Conservation (phyloP, 2,329 filamentous ascomycete genomes). For the Colletotrichum siamense region DNA sequence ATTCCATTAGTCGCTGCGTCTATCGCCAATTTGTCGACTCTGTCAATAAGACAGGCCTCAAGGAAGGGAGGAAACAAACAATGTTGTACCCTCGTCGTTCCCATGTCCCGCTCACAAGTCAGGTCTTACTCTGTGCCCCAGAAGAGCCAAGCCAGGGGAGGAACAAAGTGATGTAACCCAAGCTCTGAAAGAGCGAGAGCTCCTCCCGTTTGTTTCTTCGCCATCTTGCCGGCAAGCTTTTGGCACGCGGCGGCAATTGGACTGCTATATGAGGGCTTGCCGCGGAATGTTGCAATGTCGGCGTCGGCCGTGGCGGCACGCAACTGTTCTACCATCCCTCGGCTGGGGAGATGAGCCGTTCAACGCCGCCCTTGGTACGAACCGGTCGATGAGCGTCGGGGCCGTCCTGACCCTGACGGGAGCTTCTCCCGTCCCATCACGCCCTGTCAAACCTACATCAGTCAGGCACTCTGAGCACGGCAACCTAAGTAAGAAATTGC, state of each 20-base stretch:
- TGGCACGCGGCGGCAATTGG: not conserved
- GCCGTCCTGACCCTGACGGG: not conserved
- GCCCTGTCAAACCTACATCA: constrained; percentile 16
- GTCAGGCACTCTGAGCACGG: not conserved
- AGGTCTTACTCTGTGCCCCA: not conserved
- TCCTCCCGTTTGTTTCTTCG: not conserved
- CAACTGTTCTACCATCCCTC: constrained; percentile 5
- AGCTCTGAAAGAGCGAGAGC: not conserved
- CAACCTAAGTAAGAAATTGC: not conserved
- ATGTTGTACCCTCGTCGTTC: not conserved
- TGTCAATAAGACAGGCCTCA: not conserved
- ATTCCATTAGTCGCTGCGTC: not conserved
- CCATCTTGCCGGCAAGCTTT: not conserved
- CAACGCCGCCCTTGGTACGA: not conserved
- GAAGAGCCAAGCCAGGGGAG: not conserved
- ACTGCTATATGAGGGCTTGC: not conserved
- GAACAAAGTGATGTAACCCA: not conserved
- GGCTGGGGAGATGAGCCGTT: not conserved
- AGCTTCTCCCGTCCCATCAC: constrained; percentile 15
- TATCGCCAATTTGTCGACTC: not conserved
- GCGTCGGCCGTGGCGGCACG: constrained; percentile 4
- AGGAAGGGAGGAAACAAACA: constrained; percentile 5
- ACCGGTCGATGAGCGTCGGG: not conserved
- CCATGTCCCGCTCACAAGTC: not conserved
- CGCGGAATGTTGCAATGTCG: constrained; percentile 18